Conservation (phyloP, 192 early-diverging fungal genomes). For the Phycomyces blakesleeanus region DNA sequence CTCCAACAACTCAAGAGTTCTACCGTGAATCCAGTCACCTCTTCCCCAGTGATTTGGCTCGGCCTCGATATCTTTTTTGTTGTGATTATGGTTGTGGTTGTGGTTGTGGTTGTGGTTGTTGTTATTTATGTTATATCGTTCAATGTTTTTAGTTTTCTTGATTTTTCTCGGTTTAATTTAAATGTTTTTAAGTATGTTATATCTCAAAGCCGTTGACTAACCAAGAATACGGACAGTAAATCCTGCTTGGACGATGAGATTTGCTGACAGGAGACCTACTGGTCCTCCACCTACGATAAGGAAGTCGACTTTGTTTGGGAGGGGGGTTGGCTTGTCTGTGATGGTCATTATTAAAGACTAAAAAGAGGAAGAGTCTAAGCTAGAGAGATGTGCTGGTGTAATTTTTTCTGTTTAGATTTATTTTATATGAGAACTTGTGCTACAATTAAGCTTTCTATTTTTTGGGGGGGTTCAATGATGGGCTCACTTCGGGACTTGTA, state of each 20-base stretch:
- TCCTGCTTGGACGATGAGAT: constrained; percentile 16
- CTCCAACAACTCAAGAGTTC: constrained; percentile 28
- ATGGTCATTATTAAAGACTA: too few relatives aligned
- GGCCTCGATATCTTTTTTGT: constrained; percentile 25
- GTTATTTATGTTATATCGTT: too few relatives aligned
- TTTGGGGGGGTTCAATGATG: too few relatives aligned
- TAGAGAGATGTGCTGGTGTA: too few relatives aligned
- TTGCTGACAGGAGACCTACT: constrained; percentile 28
- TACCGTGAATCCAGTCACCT: constrained; percentile 32
- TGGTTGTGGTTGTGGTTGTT: background rate
- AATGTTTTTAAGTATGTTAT: too few relatives aligned
- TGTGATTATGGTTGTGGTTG: background rate
- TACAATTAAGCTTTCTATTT: too few relatives aligned
- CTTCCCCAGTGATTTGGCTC: constrained; percentile 32
- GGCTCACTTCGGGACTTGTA: too few relatives aligned
- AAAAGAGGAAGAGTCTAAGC: too few relatives aligned
- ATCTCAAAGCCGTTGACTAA: constrained; percentile 1
- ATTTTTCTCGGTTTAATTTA: too few relatives aligned
- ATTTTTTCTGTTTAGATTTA: too few relatives aligned
- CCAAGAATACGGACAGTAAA: constrained; percentile 25
- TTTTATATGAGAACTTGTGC: too few relatives aligned
- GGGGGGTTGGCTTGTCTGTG: background rate
- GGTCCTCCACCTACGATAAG: constrained; percentile 33
- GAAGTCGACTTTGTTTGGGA: constrained; percentile 20
- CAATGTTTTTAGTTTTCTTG: too few relatives aligned